Percentiles rank a stretch among this genome's conserved stretches.
Evolutionary conservation across 2,329 filamentous ascomycete genomes (phyloP).

Genomic region (Allantophomopsis cytisporea): DNA sequence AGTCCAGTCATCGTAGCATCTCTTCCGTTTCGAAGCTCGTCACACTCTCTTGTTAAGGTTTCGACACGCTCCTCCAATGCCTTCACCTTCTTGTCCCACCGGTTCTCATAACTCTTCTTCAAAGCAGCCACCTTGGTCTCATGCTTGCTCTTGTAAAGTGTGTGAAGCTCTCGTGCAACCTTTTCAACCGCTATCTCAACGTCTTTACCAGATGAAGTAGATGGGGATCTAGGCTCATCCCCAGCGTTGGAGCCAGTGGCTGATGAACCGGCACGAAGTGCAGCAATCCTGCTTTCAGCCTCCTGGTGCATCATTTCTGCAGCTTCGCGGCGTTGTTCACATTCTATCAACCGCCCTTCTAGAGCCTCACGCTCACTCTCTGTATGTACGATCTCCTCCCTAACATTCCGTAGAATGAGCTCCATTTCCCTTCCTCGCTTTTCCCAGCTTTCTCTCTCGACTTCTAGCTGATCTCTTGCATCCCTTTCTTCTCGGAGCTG

Average conservation of each 20-base stretch:
- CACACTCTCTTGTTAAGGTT: slow-evolving; percentile 56
- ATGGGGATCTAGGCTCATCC: slow-evolving; percentile 7
- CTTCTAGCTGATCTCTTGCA: slow-evolving; percentile 55
- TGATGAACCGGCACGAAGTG: slow-evolving; percentile 46
- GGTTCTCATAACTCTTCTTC: slow-evolving; percentile 71
- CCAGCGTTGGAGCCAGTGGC: slow-evolving; percentile 18
- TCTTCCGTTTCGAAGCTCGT: slow-evolving; percentile 49
- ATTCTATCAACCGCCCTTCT: slow-evolving; percentile 61
- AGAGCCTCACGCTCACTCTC: slow-evolving; percentile 76
- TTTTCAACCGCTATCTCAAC: slow-evolving; percentile 80
- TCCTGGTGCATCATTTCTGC: slow-evolving; percentile 66
- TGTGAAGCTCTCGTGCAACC: slow-evolving; percentile 85
- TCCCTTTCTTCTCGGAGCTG: slow-evolving; percentile 65
- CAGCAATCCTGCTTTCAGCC: slow-evolving; percentile 62
- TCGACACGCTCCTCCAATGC: slow-evolving; percentile 66
- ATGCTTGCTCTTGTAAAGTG: slow-evolving; percentile 92
- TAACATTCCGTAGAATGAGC: slow-evolving; percentile 62
- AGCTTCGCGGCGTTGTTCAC: slow-evolving; percentile 59
- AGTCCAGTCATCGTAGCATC: slow-evolving; percentile 33
- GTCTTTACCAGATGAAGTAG: slow-evolving; percentile 32
- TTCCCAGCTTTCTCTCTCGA: slow-evolving; percentile 75
- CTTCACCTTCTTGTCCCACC: slow-evolving; percentile 78
- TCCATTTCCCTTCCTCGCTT: slow-evolving; percentile 79
- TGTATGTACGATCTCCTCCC: slow-evolving; percentile 64
- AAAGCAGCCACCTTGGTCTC: slow-evolving; percentile 89